Percentiles rank a stretch among this genome's conserved stretches.
Conservation (phyloP, 2,329 filamentous ascomycete species). For the Penicillium sp. region DNA sequence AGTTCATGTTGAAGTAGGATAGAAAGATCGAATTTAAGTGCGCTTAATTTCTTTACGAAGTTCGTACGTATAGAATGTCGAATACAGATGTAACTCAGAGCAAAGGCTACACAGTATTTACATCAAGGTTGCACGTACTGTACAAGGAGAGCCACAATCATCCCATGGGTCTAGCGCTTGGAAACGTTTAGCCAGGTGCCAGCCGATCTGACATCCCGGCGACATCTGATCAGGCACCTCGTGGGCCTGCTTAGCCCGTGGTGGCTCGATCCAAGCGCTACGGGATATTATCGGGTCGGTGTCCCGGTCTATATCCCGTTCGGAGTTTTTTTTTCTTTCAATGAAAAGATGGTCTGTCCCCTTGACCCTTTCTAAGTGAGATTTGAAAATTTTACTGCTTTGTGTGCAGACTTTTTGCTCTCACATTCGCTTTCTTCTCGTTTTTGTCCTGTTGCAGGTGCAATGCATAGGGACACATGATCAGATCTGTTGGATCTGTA, state of each 20-base stretch:
- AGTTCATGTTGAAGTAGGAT: too few relatives aligned
- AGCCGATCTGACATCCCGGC: background rate
- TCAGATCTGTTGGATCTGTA: too few relatives aligned
- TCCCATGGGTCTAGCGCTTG: background rate
- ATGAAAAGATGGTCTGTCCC: constrained; percentile 3
- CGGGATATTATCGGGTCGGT: constrained; percentile 13
- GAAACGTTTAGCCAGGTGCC: background rate
- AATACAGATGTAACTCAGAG: too few relatives aligned
- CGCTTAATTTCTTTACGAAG: too few relatives aligned
- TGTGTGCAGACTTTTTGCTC: too few relatives aligned
- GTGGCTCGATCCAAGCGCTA: constrained; percentile 4
- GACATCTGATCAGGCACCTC: background rate
- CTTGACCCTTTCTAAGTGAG: constrained; percentile 10
- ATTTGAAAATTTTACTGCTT: background rate
- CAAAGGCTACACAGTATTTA: too few relatives aligned
- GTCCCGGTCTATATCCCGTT: constrained; percentile 13
- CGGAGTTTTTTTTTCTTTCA: constrained; percentile 1
- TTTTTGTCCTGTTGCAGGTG: too few relatives aligned
- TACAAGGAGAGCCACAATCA: background rate
- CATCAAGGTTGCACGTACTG: too few relatives aligned
- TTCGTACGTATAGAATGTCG: too few relatives aligned
- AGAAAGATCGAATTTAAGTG: too few relatives aligned
- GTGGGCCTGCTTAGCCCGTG: background rate
- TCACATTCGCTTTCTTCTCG: too few relatives aligned
- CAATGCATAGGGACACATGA: too few relatives aligned